Conservation (phyloP, 768 basidiomycete genomes). For the Termitomyces eurrhizus region DNA sequence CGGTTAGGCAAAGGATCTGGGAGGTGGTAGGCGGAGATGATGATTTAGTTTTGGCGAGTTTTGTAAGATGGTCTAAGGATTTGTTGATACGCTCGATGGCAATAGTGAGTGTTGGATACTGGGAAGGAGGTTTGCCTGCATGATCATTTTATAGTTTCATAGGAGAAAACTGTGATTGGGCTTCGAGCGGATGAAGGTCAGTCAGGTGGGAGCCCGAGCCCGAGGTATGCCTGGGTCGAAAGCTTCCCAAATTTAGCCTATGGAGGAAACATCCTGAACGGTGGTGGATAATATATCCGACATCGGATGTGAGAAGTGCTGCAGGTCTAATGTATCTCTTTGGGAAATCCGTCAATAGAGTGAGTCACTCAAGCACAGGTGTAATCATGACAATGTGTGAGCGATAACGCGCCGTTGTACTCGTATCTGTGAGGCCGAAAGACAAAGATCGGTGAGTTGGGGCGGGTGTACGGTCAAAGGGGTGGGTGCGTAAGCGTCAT, state of each 20-base stretch:
- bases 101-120: background rate
- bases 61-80: background rate
- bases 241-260: background rate
- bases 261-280: background rate
- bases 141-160: background rate
- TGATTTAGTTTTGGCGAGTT: background rate
- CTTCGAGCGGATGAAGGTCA: background rate
- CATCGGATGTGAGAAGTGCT: background rate
- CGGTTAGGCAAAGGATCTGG: no score
- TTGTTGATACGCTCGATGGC: background rate
- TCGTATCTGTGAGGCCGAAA: background rate
- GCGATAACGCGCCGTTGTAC: background rate
- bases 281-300: background rate
- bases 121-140: no score
- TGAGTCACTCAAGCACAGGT: background rate
- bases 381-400: background rate
- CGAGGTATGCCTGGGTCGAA: background rate
- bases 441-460: background rate
- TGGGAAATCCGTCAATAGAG: background rate
- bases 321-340: no score
- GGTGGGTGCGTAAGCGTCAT: background rate
- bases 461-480: background rate
- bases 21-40: no score
- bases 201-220: background rate
- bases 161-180: background rate